Evolutionary conservation across 2,329 filamentous ascomycete species (phyloP), one percentile per base, ranked within the genome.

Genomic region (Tolypocladium ophioglossoides): DNA sequence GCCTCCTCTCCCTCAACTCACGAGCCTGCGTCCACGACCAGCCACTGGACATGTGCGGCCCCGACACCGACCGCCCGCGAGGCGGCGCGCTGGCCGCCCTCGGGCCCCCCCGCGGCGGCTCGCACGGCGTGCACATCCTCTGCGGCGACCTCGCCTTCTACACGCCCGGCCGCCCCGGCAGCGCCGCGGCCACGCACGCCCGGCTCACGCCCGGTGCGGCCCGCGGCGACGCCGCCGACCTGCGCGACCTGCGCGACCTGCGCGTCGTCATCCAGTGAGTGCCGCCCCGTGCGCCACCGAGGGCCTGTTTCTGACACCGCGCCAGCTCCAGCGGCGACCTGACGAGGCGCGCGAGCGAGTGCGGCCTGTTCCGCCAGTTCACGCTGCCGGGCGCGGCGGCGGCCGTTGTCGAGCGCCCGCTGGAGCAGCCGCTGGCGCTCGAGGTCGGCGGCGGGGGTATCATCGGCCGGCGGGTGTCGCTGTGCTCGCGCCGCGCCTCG

Each of bases 71-170:
- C 54, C 63, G 68, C 49, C 72, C 74, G 11, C 68, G 69, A 40
- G 74, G 75, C 55, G 75, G 75, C 37, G 75, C 75, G 18, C 68
- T 78, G 51, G 75, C 68, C 9, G 72, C 75, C 8, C 69, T 78
- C 48, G 69, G 62, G 20, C 66, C 68, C 40, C 64, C 64, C 11
- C 58, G 39, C 52, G 35, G 32, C 5, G 39, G 51, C 16, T 20
- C n/a, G 18, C 35, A n/a, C 4, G 30, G 6, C 14, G 7, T 18
- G 8, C 44, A 20, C 24, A 57, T 53, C 8, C 44, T 68, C 2
- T 57, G 61, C 16, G 71, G 67, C n/a, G 72, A 74, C 40, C 66
- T 78, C 7, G 63, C 71, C 4, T 78, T 78, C 49, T 72, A 76
- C 52, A 73, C 70, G 1, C 70, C 70, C 0, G 71, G 69, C 8